Base-by-base conservation (phyloP, 2,329 filamentous ascomycete species). In the Cladosporium cucumerinum region DNA sequence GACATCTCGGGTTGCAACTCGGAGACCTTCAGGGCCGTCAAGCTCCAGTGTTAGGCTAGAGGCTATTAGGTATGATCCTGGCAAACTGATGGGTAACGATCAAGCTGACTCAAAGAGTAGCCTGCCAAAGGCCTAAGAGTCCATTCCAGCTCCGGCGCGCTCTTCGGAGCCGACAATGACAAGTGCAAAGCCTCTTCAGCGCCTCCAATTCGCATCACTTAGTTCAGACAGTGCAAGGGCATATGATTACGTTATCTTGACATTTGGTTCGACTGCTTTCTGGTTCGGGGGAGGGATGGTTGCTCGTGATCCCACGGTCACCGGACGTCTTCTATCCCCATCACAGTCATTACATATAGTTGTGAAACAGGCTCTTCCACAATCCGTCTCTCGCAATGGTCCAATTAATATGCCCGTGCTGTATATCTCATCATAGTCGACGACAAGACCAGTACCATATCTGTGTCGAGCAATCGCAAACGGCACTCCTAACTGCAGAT, bases 311-410 rank as follows among this genome's bases (percentile, higher is more conserved):
- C 5, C 8, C 25, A 6, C 36, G 6, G 7, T 57, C 30, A 23
- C n/a, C 14, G 14, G n/a, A 25, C n/a, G n/a, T 16, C 30, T 23
- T 57, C 30, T 23, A n/a, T 23, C 23, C 54, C 18, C 18, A 39
- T 10, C 32, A 57, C 54, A 57, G 54, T 57, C 54, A 12, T 57
- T 57, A 57, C 30, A 23, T 57, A 57, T 39, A n/a, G 11, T 23
- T 32, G 51, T 18, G n/a, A 54, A 32, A 18, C 23, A 51, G 28
- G 18, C 51, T 32, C 51, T 21, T 16, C 8, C 3, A 11, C 16
- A 23, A 21, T 21, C 8, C 39, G 39, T 21, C 5, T 39, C 14
- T 6, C 34, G 39, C 39, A 21, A 46, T 11, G 2, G 11, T 46
- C 11, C 8, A 3, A 11, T 46, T 3, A 8, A 21, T 21, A 5